Conservation (phyloP, 2,329 filamentous ascomycete genomes). For the Aspergillus novoparasiticus region DNA sequence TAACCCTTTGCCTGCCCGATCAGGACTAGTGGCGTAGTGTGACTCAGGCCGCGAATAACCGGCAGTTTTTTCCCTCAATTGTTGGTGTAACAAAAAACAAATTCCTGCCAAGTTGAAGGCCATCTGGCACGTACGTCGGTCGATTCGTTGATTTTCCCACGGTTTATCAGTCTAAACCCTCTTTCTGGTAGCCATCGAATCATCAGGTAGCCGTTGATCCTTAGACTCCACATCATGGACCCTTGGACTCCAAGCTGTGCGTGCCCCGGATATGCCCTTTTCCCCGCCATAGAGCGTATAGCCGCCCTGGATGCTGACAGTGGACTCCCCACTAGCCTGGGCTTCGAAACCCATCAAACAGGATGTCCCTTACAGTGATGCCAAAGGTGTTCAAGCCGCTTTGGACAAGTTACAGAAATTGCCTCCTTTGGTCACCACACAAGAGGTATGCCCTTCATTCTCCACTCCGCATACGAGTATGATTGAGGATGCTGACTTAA, state of each 20-base stretch:
- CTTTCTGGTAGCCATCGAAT: neutral
- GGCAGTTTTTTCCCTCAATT: neutral
- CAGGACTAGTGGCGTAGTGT: neutral
- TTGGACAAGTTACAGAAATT: constrained; percentile 47
- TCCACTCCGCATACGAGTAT: neutral
- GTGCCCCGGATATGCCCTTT: constrained; percentile 4
- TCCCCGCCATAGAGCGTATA: neutral
- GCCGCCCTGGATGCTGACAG: neutral
- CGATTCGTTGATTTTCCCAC: neutral
- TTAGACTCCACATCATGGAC: constrained; percentile 13
- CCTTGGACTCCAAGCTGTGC: constrained; percentile 23
- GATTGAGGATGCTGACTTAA: neutral
- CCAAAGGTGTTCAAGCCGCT: constrained; percentile 40
- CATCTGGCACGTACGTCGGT: neutral
- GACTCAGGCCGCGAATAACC: constrained; percentile 24
- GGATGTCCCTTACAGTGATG: constrained; percentile 45
- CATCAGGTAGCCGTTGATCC: constrained; percentile 7
- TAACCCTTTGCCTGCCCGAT: neutral
- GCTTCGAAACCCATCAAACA: constrained; percentile 29
- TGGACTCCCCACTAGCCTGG: constrained; percentile 19
- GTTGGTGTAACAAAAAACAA: neutral
- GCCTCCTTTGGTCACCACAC: constrained; percentile 51
- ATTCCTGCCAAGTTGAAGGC: neutral
- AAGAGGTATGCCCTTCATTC: constrained; percentile 35
- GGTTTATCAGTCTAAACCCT: neutral